A percentile compares a stretch with the other conserved stretches of the same genome.
These are phyloP conservation scores for Moricandia moricandioides DNA, from an alignment of 345 rosid genomes.

Conservation along the genomic window DNA sequence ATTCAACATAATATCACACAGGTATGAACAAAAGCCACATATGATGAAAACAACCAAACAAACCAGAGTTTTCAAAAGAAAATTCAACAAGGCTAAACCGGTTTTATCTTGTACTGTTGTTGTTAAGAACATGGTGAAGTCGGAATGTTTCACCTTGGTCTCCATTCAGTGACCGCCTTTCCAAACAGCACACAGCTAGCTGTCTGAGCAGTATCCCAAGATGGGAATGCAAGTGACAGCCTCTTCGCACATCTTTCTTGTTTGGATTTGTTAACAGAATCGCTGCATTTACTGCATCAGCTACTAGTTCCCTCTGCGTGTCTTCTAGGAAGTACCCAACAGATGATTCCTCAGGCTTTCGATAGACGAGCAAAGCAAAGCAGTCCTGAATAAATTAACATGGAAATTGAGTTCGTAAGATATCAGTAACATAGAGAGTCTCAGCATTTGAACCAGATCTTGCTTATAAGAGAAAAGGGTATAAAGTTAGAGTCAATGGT, in stretches of 20 bases:
- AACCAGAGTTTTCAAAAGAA: constrained; percentile 8
- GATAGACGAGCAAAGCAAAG: constrained; percentile 80
- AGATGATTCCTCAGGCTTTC: constrained; percentile 59
- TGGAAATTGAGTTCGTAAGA: background rate
- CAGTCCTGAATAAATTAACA: constrained; percentile 53
- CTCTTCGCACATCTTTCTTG: constrained; percentile 34
- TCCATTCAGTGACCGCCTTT: constrained; percentile 66
- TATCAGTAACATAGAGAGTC: constrained; percentile 1
- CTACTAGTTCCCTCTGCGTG: constrained; percentile 78
- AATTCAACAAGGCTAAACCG: constrained; percentile 19
- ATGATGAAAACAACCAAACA: background rate
- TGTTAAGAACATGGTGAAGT: constrained; percentile 54
- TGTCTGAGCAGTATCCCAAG: constrained; percentile 83
- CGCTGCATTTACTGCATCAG: constrained; percentile 80
- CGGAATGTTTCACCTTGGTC: constrained; percentile 81
- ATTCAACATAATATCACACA: constrained; percentile 19
- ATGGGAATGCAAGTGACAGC: constrained; percentile 52
- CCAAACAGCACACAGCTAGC: constrained; percentile 72
- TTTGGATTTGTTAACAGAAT: constrained; percentile 69
- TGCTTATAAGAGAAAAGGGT: background rate
- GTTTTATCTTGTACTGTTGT: constrained; percentile 31
- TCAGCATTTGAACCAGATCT: background rate
- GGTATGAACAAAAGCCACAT: constrained; percentile 27
- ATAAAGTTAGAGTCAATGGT: constrained; percentile 12
- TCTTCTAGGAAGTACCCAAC: constrained; percentile 71